These are phyloP conservation scores for Paraphoma sp. DNA, from an alignment of 2,329 filamentous ascomycete genomes.

Conservation along the genomic window DNA sequence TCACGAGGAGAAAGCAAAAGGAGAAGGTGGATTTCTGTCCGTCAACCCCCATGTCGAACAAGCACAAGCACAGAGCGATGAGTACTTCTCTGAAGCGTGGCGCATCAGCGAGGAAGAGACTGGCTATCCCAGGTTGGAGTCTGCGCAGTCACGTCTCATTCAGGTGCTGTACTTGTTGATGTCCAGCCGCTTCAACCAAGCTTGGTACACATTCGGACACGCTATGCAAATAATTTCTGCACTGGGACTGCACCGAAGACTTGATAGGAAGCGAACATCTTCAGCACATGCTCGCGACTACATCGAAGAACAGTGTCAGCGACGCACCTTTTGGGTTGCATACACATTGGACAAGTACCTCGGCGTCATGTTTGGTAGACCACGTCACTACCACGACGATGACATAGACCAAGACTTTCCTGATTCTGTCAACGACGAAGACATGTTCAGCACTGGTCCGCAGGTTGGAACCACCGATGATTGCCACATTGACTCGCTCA, in stretches of 20 bases:
- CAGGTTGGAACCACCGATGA: constrained; percentile 42
- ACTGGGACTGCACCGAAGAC: constrained; percentile 51
- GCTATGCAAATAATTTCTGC: constrained; percentile 59
- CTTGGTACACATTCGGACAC: constrained; percentile 66
- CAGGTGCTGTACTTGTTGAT: constrained; percentile 64
- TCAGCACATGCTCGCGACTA: constrained; percentile 43
- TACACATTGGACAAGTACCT: constrained; percentile 69
- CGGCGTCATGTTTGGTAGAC: constrained; percentile 65
- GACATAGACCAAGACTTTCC: constrained; percentile 69
- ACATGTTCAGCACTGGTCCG: constrained; percentile 57
- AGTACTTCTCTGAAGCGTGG: constrained; percentile 49
- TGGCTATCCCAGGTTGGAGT: constrained; percentile 60
- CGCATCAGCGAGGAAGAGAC: constrained; percentile 54
- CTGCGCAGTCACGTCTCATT: constrained; percentile 62
- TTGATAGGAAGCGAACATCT: constrained; percentile 35
- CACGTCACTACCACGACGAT: constrained; percentile 65
- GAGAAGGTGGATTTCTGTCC: constrained; percentile 27
- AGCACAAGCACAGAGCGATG: constrained; percentile 40
- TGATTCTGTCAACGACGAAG: constrained; percentile 62
- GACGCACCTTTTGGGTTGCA: constrained; percentile 67
- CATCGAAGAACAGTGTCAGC: constrained; percentile 59
- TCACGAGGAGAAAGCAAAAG: constrained; percentile 51
- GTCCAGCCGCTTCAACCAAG: constrained; percentile 64
- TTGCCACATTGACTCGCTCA: constrained; percentile 59
- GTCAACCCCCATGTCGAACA: constrained; percentile 34